Percentiles rank a stretch among this genome's conserved stretches.
Evolutionary conservation across 108 stramenopile species (phyloP).

Genomic region (Licmophora abbreviata): DNA sequence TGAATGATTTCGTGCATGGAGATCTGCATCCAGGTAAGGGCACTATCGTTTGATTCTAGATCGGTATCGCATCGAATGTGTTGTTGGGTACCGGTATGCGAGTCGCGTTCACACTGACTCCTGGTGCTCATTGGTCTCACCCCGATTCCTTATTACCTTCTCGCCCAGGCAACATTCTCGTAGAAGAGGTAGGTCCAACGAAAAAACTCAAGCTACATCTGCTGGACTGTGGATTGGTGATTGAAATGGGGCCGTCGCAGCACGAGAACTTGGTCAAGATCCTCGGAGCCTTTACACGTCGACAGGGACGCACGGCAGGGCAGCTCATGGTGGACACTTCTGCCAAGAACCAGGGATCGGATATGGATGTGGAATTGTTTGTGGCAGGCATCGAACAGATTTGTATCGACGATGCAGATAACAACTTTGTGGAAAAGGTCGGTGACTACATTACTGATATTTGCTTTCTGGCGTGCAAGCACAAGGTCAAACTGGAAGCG

Average conservation of each 20-base stretch:
- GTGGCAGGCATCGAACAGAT: slow-evolving; percentile 74
- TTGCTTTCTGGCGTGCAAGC: slow-evolving; percentile 72
- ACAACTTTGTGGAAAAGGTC: slow-evolving; percentile 82
- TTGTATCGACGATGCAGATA: slow-evolving; percentile 45
- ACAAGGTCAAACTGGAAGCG: slow-evolving; percentile 79
- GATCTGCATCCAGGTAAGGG: slow-evolving; percentile 67
- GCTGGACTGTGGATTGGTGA: slow-evolving; percentile 80
- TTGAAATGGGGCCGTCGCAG: slow-evolving; percentile 77
- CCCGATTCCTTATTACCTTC: slow-evolving; percentile 6
- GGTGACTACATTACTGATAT: slow-evolving; percentile 85
- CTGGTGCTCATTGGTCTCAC: background rate
- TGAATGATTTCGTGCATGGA: slow-evolving; percentile 62
- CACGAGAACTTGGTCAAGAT: slow-evolving; percentile 79
- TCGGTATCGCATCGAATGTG: too few species aligned
- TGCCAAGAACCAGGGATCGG: slow-evolving; percentile 58
- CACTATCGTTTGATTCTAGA: too few species aligned
- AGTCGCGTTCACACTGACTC: slow-evolving; percentile 1
- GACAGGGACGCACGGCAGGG: slow-evolving; percentile 67
- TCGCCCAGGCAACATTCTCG: slow-evolving; percentile 71
- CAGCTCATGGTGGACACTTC: slow-evolving; percentile 78
- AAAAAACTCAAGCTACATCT: slow-evolving; percentile 52
- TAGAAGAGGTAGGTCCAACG: slow-evolving; percentile 35
- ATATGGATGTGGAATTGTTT: slow-evolving; percentile 66
- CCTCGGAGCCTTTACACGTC: slow-evolving; percentile 76
- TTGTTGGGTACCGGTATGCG: too few species aligned